Base-by-base conservation (phyloP, 2,329 filamentous ascomycete genomes). In the Mycogone perniciosa region DNA sequence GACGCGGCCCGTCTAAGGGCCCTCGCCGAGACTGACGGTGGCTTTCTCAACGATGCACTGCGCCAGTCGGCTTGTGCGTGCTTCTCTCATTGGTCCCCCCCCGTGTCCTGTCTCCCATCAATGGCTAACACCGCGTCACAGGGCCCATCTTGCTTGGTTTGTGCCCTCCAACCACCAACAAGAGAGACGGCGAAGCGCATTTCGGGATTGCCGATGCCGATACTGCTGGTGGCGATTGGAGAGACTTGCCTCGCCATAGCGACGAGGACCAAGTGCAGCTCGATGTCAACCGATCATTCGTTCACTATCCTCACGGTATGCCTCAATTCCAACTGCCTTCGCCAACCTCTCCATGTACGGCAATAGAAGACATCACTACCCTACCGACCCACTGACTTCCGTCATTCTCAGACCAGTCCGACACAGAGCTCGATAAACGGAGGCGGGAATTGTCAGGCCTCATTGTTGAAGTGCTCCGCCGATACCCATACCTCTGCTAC, bases 271-370 rank as follows among this genome's bases (percentile, higher is more conserved):
- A 99, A 70, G 90, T 99, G 37, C 80, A 85, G 62, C 78, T 97
- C 44, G 93, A 99, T 65, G 93, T 99, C 50, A 83, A 96, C 69
- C 81, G 93, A 50, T 91, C 93, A n/a, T 99, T 99, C 69, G 86
- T 97, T 54, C 95, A 96, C 72, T 99, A 99, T 67, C 93, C 93
- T 9, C 79, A 81, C 56, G 81, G 90, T 93, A 76, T 41, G 57
- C 29, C 9, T 29, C 5, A 41, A 6, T 30, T 29, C 31, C 33
- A 29, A 30, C n/a, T 31, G n/a, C 27, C 6, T 9, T 20, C 30
- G 8, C n/a, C 13, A 27, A 27, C 11, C 34, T 30, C 7, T 7
- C 2, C 46, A 13, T 33, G 8, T 34, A 31, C 34, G 7, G 29
- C 8, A 41, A 35, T 33, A 20, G 20, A 34, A 27, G n/a, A 20